Base-by-base conservation (phyloP, 139 green algal species). In the Yamagishiella unicocca region DNA sequence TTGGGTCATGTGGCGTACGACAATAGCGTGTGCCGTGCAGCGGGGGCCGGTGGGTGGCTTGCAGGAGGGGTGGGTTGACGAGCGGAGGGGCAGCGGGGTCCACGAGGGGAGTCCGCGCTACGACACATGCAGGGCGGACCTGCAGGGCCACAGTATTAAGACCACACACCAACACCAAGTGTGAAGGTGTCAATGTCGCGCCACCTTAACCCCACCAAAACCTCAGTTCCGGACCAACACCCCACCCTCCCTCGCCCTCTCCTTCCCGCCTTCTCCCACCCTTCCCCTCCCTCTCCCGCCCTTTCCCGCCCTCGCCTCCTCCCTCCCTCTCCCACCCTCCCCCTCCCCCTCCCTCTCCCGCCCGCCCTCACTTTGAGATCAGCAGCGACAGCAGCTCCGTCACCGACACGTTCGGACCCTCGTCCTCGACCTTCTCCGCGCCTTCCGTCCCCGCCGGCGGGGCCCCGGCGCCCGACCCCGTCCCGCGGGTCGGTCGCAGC, bases 381-480 rank as follows among this genome's bases (percentile, higher is more conserved):
- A 86, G 64, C 64, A 86, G 14, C 10, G 55, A 53, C 31, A 86
- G 80, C 24, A 86, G 64, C 31, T 78, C 80, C 21, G 80, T 66
- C 27, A 73, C 64, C 35, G 55, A 29, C 33, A 78, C 31, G 29
- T 76, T n/a, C 27, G 62, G 42, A 17, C 46, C 38, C 19, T 73
- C 77, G 29, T 85, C 61, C 38, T 46, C 74, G 14, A 31, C 17
- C 42, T 38, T 25, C 4, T 6, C 42, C 42, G 42, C 71, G 8
- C 42, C 71, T 0, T 78, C 71, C 25, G 0, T 9, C 25, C 37
- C 27, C 40, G 54, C 76, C 54, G 24, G 35, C 50, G 33, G 3
- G 25, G 42, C 72, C 0, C 42, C 72, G 72, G n/a, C 33, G 27
- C 45, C 25, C 45, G 2, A 3, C 37, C 35, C 8, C 68, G 7